A percentile compares a stretch with the other conserved stretches of the same genome.
These are phyloP conservation scores for Citrus mangshanensis DNA, from an alignment of 345 rosid genomes.

Conservation along the genomic window DNA sequence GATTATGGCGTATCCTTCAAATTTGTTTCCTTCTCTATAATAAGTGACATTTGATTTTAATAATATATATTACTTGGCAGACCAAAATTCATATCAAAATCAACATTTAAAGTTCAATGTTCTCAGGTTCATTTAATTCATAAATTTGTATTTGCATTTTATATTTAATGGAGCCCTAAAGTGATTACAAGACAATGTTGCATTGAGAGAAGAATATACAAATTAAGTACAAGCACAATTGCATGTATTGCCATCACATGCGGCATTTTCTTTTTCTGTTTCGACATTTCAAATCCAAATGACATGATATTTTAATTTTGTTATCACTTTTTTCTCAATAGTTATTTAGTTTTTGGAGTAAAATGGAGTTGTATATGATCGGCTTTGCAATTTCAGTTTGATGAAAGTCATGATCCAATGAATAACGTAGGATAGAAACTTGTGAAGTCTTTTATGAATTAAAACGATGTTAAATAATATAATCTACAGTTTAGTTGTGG, in stretches of 20 bases:
- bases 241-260: neutral
- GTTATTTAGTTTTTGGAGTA: neutral
- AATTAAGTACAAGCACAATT: neutral
- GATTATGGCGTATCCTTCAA: constrained; percentile 12
- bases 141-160: neutral
- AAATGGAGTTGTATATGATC: neutral
- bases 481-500: neutral
- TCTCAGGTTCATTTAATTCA: constrained; percentile 16
- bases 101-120: constrained; percentile 5
- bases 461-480: neutral
- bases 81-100: constrained; percentile 15
- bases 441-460: neutral
- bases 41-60: constrained; percentile 4
- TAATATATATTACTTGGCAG: neutral
- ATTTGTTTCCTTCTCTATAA: constrained; percentile 11
- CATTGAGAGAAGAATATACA: neutral
- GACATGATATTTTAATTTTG: neutral
- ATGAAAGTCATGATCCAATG: neutral
- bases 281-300: neutral
- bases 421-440: neutral
- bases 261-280: neutral
- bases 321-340: neutral
- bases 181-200: neutral
- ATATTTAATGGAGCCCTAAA: neutral
- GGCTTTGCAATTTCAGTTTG: neutral